Percentiles rank a stretch among this genome's conserved stretches.
These are phyloP conservation scores for Elaphomyces granulatus DNA, from an alignment of 495 filamentous ascomycete genomes.

Conservation along the genomic window DNA sequence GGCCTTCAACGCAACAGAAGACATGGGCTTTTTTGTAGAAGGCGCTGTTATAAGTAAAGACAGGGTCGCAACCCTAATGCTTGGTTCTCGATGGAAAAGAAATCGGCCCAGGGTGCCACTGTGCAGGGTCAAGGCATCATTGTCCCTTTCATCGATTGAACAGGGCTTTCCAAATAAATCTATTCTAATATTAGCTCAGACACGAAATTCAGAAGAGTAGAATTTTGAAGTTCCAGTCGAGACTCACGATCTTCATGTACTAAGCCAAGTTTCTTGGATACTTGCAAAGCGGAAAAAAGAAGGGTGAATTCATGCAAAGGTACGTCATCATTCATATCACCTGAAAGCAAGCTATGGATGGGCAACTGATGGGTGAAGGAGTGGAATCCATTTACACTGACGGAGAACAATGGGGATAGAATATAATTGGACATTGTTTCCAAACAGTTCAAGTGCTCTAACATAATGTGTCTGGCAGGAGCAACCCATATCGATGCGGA, in stretches of 20 bases:
- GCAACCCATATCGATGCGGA: conserved; percentile 22
- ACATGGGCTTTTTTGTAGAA: conserved; percentile 55
- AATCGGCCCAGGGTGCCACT: conserved; percentile 30
- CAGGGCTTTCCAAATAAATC: no score
- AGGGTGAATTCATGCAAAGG: conserved; percentile 41
- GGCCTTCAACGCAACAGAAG: conserved; percentile 38
- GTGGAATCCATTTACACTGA: conserved; percentile 37
- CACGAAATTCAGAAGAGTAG: no score
- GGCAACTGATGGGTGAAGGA: conserved; percentile 39
- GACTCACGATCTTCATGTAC: conserved; percentile 58
- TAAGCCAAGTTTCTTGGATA: conserved; percentile 64
- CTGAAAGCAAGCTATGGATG: conserved; percentile 25
- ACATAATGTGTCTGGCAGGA: conserved; percentile 23
- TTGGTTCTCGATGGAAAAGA: conserved; percentile 48
- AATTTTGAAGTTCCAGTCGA: conserved; percentile 5
- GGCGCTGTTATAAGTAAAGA: conserved; percentile 58
- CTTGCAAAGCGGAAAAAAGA: conserved; percentile 53
- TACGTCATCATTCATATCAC: conserved; percentile 23
- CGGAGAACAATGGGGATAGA: conserved; percentile 55
- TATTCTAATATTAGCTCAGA: no score
- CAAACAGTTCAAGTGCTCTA: conserved; percentile 37
- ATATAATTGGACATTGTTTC: conserved; percentile 58
- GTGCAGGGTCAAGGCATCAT: conserved; percentile 20
- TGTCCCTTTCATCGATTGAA: no score
- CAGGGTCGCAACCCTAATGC: conserved; percentile 57